Conservation (phyloP, 2,329 filamentous ascomycete genomes). For the Elsinoe necatrix region DNA sequence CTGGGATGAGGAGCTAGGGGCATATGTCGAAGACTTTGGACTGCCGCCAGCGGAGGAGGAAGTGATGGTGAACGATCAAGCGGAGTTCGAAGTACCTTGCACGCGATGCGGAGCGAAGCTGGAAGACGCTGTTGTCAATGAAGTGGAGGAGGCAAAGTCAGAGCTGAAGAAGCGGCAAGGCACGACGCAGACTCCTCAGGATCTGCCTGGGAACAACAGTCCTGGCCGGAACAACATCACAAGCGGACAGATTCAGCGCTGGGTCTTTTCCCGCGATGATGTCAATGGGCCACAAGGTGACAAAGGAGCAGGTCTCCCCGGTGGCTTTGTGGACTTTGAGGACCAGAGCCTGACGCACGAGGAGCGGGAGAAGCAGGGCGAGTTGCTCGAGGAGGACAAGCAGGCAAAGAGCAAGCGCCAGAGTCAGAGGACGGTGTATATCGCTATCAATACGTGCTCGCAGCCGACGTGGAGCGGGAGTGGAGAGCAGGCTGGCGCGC, state of each 20-base stretch:
- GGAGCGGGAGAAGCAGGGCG: slow-evolving; percentile 1
- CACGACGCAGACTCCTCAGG: slow-evolving; percentile 31
- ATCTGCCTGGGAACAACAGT: slow-evolving; percentile 52
- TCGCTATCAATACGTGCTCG: slow-evolving; percentile 78
- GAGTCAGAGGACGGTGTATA: slow-evolving; percentile 50
- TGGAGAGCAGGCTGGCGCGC: slow-evolving; percentile 34
- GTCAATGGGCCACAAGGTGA: slow-evolving; percentile 39
- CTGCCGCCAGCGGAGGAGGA: slow-evolving; percentile 13
- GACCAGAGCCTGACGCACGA: slow-evolving; percentile 8
- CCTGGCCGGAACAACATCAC: slow-evolving; percentile 52
- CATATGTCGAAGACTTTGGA: neutral
- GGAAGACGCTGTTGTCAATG: slow-evolving; percentile 21
- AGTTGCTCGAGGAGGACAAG: slow-evolving; percentile 1
- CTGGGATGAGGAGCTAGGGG: slow-evolving; percentile 8
- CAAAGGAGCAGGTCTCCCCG: slow-evolving; percentile 25
- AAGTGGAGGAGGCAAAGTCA: slow-evolving; percentile 16
- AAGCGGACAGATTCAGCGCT: slow-evolving; percentile 55
- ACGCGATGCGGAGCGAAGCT: neutral
- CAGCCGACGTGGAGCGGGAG: slow-evolving; percentile 56
- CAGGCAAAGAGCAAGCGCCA: slow-evolving; percentile 20
- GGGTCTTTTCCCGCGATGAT: slow-evolving; percentile 52
- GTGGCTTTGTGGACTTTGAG: slow-evolving; percentile 16
- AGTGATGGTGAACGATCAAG: slow-evolving; percentile 21
- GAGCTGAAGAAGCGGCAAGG: slow-evolving; percentile 45
- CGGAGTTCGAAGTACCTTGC: slow-evolving; percentile 20